Evolutionary conservation across 164 flowering plant genomes (phyloP), one percentile per base, ranked within the genome.

Genomic region (grape (Vitis vinifera)): DNA sequence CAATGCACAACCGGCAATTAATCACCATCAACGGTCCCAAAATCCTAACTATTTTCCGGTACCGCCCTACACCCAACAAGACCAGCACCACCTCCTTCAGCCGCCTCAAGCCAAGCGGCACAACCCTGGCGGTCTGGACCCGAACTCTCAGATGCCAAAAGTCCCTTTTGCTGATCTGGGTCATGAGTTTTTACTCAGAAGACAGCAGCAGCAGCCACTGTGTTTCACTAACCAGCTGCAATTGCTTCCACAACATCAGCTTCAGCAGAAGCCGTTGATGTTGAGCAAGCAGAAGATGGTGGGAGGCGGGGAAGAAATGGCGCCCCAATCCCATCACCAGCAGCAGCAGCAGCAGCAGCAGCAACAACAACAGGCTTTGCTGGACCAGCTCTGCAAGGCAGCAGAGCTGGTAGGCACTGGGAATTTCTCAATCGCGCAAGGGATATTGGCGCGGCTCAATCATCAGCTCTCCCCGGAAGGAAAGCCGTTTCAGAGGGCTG

Each of bases 381-480:
- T 71, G 9, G 78, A 78, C 68, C 81, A 74, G 78, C 73, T 78
- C 61, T 74, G 53, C 10, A 74, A 75, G 71, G 75, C 81, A 0
- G 81, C 75, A 55, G 81, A 78, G 76, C 53, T 74, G 78, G 44
- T 78, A 53, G 81, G 71, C 55, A 68, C 75, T 55, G 81, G 81
- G 52, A 75, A 75, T 57, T 60, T 61, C 55, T 59, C 71, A 59
- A 67, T 51, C 75, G 73, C 95, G 91, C 96, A 89, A 83, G 95
- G 81, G 98, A 94, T 94, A 94, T 94, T 94, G 97, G 98, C 98
- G 97, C 97, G 97, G 98, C 98, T 92, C 98, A 94, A 94, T 94
- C 98, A 94, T 84, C 98, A 92, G 87, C 91, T 89, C 77, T 87
- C 94, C 59, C 75, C 78, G 19, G 55, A 68, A 55, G 81, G 81